Evolutionary conservation across 805 yeast genomes (phyloP).

Genomic region (Teunomyces gatunensis): DNA sequence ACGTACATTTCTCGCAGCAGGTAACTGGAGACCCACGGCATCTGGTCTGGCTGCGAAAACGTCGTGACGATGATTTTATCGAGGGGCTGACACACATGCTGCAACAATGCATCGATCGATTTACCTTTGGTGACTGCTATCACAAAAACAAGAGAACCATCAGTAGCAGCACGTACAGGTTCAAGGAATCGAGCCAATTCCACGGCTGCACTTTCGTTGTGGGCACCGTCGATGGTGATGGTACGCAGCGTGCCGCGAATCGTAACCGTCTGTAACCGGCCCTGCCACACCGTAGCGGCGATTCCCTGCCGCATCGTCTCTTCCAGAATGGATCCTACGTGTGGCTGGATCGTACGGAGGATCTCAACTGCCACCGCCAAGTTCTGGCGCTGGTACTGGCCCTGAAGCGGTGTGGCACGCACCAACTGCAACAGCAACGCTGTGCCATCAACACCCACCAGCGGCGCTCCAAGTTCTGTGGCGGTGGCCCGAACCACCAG

Average conservation of each 20-base stretch:
- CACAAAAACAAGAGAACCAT: slow-evolving; percentile 48
- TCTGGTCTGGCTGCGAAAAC: slow-evolving; percentile 73
- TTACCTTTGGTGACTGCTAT: slow-evolving; percentile 79
- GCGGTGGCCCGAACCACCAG: slow-evolving; percentile 44
- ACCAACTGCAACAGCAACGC: neutral
- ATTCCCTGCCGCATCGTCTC: slow-evolving; percentile 52
- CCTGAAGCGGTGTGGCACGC: slow-evolving; percentile 57
- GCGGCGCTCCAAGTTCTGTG: slow-evolving; percentile 19
- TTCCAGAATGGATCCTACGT: neutral
- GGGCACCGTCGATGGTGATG: slow-evolving; percentile 85
- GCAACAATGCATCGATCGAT: slow-evolving; percentile 49
- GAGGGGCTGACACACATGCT: slow-evolving; percentile 42
- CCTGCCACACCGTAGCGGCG: slow-evolving; percentile 70
- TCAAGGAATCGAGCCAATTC: slow-evolving; percentile 59
- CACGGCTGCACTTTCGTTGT: slow-evolving; percentile 81
- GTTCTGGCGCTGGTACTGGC: slow-evolving; percentile 71
- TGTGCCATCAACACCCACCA: slow-evolving; percentile 22
- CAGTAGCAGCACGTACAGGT: slow-evolving; percentile 10
- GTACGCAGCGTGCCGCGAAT: slow-evolving; percentile 20
- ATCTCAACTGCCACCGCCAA: slow-evolving; percentile 64
- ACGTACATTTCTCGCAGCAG: slow-evolving; percentile 28
- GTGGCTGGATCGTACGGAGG: slow-evolving; percentile 32
- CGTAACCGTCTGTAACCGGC: slow-evolving; percentile 60
- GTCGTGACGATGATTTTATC: slow-evolving; percentile 63
- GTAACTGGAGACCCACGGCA: slow-evolving; percentile 86